Evolutionary conservation across 164 flowering plant genomes (phyloP), one percentile per base, ranked within the genome.

Genomic region (Macadamia integrifolia): DNA sequence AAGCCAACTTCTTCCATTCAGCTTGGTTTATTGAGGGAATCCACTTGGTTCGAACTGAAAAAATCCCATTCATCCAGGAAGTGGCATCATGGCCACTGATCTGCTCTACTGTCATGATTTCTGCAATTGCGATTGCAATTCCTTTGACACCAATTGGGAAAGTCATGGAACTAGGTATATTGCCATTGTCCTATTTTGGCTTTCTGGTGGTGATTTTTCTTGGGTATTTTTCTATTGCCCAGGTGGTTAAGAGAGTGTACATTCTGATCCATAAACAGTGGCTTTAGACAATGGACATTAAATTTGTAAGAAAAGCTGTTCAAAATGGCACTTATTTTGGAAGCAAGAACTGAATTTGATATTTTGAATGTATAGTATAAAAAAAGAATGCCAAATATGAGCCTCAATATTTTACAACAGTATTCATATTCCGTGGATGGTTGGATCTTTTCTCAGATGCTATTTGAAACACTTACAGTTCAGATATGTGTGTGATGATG

Each of bases 41-140:
- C 71, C 87, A 89, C 74, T 44, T 85, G 81, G 84, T 89, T 29
- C 74, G 89, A 58, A 88, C 92, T 0, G 88, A 85, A 81, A 88
- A 86, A 71, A 83, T 89, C 32, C 89, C 96, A 15, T 88, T 88
- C 72, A 66, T 86, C 61, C 87, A 88, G 61, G 89, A 81, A 58
- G 69, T 83, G 40, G 89, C 95, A 3, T 86, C 92, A 18, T 85
- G 89, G 91, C 92, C 87, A 0, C 89, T 89, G 68, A 64, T 86
- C 9, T 76, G 78, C 64, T 88, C 96, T 0, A 88, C 91, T 5
- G 28, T 83, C 12, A 28, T 81, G 23, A 75, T 85, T 52, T 85
- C 91, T 35, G 79, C 82, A 1, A 64, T 86, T 15, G 96, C 91
- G 48, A 84, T 89, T 49, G 71, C 82, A 62, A 60, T 86, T 49